These are phyloP conservation scores for Cladophialophora exuberans DNA, from an alignment of 2,329 filamentous ascomycete genomes.

Conservation along the genomic window DNA sequence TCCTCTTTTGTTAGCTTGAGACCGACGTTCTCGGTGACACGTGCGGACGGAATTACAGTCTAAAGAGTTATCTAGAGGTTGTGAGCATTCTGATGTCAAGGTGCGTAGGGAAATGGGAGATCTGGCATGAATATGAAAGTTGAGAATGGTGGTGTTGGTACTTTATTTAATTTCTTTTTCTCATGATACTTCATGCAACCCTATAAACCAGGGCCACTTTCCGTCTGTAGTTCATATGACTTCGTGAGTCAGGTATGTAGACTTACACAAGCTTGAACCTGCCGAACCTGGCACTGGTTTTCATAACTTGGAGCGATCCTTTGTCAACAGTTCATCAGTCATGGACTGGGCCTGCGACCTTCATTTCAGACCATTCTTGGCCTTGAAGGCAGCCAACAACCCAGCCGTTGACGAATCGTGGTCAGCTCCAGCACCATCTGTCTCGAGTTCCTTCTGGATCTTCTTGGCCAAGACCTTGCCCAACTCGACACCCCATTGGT, in stretches of 20 bases:
- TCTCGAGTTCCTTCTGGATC: conserved; percentile 82
- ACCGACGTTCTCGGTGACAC: too few relatives aligned
- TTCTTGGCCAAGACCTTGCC: conserved; percentile 96
- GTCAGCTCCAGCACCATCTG: conserved; percentile 65
- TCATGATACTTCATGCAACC: not conserved
- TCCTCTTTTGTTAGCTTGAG: too few relatives aligned
- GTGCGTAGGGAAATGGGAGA: not conserved
- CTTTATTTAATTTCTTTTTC: conserved; percentile 10
- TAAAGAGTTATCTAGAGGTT: too few relatives aligned
- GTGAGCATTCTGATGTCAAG: too few relatives aligned
- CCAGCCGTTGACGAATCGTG: conserved; percentile 90
- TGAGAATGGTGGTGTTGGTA: not conserved
- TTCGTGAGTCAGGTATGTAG: not conserved
- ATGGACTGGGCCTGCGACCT: not conserved
- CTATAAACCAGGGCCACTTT: not conserved
- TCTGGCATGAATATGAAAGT: too few relatives aligned
- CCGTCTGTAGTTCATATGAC: not conserved
- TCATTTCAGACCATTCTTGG: conserved; percentile 56
- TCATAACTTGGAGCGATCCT: not conserved
- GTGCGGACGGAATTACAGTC: too few relatives aligned
- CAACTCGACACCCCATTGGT: conserved; percentile 99
- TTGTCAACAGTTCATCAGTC: not conserved
- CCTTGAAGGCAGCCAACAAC: conserved; percentile 91
- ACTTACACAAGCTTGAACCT: not conserved
- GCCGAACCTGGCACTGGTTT: not conserved